Percentiles rank a stretch among this genome's conserved stretches.
phyloP scores from a whole-genome alignment of 1,139 yeast genomes.

The Debaryomyces subglobosus region DNA sequence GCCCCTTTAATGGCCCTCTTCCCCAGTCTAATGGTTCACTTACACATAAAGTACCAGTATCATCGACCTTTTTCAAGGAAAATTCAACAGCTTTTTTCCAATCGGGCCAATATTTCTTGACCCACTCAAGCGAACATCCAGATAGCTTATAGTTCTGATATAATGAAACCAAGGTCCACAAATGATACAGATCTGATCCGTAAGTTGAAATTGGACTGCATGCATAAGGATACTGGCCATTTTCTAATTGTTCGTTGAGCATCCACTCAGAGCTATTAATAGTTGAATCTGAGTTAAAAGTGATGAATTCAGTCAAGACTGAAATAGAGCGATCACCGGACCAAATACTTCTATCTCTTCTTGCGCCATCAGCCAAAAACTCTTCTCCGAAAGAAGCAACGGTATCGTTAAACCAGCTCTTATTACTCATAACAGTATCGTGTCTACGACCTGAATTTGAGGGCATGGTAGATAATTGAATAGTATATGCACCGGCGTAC shows the following conservation, averaged over 20 bases:
- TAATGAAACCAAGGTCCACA: constrained; percentile 11
- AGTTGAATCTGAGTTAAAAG: constrained; percentile 6
- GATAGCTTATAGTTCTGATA: constrained; percentile 6
- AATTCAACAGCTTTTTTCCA: constrained; percentile 11
- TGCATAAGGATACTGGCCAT: constrained; percentile 13
- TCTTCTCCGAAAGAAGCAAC: constrained; percentile 12
- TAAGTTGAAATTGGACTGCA: constrained; percentile 12
- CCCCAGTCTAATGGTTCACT: constrained; percentile 13
- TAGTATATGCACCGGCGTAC: constrained; percentile 14
- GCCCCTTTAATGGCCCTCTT: constrained; percentile 9
- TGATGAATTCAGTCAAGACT: constrained; percentile 8
- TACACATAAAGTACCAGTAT: constrained; percentile 10
- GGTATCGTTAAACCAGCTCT: constrained; percentile 12
- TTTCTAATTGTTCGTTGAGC: constrained; percentile 7
- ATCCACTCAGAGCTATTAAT: constrained; percentile 10
- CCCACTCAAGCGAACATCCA: constrained; percentile 3
- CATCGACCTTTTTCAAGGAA: constrained; percentile 9
- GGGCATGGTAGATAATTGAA: constrained; percentile 13
- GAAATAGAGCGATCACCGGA: constrained; percentile 13
- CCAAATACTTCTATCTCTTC: constrained; percentile 15
- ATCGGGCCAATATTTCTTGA: constrained; percentile 9
- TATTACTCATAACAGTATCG: constrained; percentile 10
- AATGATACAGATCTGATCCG: constrained; percentile 13
- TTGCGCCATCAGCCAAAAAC: constrained; percentile 13
- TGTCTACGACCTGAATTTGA: constrained; percentile 10